Evolutionary conservation across 345 rosid genomes (phyloP).

Genomic region (Microthlaspi erraticum): DNA sequence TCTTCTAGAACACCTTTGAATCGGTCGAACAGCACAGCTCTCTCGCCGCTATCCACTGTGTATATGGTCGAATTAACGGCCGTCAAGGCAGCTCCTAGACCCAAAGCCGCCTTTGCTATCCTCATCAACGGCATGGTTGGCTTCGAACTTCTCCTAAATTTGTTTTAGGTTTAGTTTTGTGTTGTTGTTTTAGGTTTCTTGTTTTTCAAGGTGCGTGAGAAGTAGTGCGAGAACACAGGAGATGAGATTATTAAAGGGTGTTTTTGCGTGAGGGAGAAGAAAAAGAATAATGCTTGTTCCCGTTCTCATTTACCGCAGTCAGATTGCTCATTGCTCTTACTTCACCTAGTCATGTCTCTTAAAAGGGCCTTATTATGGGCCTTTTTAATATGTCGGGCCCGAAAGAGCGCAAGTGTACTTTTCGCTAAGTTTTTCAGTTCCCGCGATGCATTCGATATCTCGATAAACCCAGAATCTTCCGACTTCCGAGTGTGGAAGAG

Average conservation of each 20-base stretch:
- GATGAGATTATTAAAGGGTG: neutral
- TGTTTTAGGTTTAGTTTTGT: neutral
- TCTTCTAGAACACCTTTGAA: constrained; percentile 72
- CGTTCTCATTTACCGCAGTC: neutral
- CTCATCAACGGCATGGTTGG: constrained; percentile 61
- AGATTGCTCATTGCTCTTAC: too few relatives aligned
- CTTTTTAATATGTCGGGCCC: neutral
- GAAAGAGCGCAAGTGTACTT: neutral
- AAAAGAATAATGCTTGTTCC: constrained; percentile 26
- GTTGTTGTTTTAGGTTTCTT: neutral
- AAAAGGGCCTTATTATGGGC: neutral
- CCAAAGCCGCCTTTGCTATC: constrained; percentile 66
- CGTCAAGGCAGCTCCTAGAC: constrained; percentile 63
- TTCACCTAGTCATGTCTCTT: too few relatives aligned
- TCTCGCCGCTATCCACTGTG: constrained; percentile 87
- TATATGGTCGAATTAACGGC: constrained; percentile 59
- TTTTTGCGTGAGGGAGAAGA: constrained; percentile 3
- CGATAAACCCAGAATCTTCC: neutral
- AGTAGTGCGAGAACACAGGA: constrained; percentile 3
- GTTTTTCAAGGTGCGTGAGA: neutral
- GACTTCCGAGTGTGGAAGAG: neutral
- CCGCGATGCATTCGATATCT: neutral
- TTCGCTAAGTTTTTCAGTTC: neutral
- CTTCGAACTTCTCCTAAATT: constrained; percentile 48
- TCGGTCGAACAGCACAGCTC: constrained; percentile 84